A percentile compares a stretch with the other conserved stretches of the same genome.
These are phyloP conservation scores for Arthrobotrys megalospora DNA, from an alignment of 2,329 filamentous ascomycete species.

Conservation along the genomic window DNA sequence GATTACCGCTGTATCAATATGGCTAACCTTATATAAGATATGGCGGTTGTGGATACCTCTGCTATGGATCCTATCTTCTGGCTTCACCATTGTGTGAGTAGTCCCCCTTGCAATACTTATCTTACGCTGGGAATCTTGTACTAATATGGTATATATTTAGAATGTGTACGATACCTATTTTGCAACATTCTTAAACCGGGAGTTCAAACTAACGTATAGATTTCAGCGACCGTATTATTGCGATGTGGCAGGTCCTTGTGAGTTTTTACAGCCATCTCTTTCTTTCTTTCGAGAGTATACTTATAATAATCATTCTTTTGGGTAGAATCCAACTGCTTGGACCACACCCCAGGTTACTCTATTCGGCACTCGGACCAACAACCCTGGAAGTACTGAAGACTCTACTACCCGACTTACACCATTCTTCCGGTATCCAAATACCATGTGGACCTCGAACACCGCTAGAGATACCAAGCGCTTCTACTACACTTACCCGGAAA, in stretches of 20 bases:
- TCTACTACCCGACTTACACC: slow-evolving; percentile 23
- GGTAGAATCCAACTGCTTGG: slow-evolving; percentile 40
- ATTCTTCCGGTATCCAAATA: slow-evolving; percentile 23
- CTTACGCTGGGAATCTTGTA: not conserved
- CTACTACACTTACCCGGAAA: slow-evolving; percentile 52
- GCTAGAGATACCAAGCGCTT: slow-evolving; percentile 28
- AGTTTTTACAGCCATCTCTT: not conserved
- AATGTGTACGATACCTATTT: slow-evolving; percentile 41
- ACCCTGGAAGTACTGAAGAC: slow-evolving; percentile 21
- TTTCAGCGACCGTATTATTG: slow-evolving; percentile 44
- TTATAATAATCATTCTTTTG: not conserved
- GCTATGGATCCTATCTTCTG: slow-evolving; percentile 46
- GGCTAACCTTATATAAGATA: slow-evolving; percentile 40
- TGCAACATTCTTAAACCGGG: not conserved
- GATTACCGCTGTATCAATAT: not conserved
- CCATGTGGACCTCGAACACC: slow-evolving; percentile 41
- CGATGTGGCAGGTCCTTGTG: slow-evolving; percentile 57
- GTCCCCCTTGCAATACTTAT: not conserved
- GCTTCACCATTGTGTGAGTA: slow-evolving; percentile 54
- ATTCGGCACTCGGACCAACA: slow-evolving; percentile 38
- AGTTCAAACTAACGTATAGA: not conserved
- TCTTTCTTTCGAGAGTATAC: not conserved
- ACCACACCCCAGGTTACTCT: slow-evolving; percentile 24
- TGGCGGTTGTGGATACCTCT: slow-evolving; percentile 48
- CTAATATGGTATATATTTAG: slow-evolving; percentile 29